A percentile compares a stretch with the other conserved stretches of the same genome.
Evolutionary conservation across 768 basidiomycete species (phyloP).

Genomic region (Hypholoma fasciculare): DNA sequence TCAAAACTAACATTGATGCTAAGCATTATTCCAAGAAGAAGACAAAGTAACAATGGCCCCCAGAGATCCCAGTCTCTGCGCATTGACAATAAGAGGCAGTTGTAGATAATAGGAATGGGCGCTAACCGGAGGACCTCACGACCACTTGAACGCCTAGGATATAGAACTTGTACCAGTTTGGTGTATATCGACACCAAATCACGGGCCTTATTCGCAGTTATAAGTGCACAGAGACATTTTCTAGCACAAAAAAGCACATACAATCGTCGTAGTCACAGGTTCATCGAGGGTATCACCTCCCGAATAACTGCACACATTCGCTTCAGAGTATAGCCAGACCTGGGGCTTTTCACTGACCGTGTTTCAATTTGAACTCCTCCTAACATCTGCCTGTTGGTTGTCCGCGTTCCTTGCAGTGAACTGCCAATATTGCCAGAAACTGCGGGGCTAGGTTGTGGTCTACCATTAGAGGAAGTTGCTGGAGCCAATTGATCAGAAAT

Average conservation of each 20-base stretch:
- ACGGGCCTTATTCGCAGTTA: conserved; percentile 56
- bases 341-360: conserved; percentile 48
- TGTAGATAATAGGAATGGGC: not conserved
- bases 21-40: conserved; percentile 79
- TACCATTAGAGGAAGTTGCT: conserved; percentile 34
- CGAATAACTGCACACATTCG: conserved; percentile 55
- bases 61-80: conserved; percentile 96
- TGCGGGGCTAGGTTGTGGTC: conserved; percentile 28
- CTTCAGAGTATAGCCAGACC: not conserved
- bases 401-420: conserved; percentile 36
- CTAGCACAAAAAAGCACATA: conserved; percentile 33
- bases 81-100: not conserved
- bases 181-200: conserved; percentile 90
- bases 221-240: too few relatives aligned
- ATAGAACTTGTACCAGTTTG: conserved; percentile 92
- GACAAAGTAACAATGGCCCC: conserved; percentile 88
- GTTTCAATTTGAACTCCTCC: conserved; percentile 92
- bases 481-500: conserved; percentile 53
- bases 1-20: conserved; percentile 70
- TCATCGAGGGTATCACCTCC: conserved; percentile 91
- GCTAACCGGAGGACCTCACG: conserved; percentile 80
- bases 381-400: conserved; percentile 58
- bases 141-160: conserved; percentile 72
- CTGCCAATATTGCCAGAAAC: conserved; percentile 77
- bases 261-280: conserved; percentile 86